Evolutionary conservation across 257 asterid species (phyloP).

Genomic region (Primulina eburnea): DNA sequence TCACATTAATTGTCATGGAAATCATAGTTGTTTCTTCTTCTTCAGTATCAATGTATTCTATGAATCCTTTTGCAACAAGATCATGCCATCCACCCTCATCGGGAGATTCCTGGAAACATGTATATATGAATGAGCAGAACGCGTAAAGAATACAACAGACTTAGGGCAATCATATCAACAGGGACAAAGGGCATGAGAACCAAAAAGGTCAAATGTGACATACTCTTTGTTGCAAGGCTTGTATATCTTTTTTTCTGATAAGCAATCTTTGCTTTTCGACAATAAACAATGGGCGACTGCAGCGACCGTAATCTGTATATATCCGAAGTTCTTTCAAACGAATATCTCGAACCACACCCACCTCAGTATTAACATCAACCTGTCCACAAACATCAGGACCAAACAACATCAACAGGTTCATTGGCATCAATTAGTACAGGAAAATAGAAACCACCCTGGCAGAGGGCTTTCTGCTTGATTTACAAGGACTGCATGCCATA

Average conservation of each 20-base stretch:
- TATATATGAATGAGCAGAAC: conserved; percentile 12
- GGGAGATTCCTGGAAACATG: conserved; percentile 64
- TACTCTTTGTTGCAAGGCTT: conserved; percentile 87
- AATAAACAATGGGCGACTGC: conserved; percentile 97
- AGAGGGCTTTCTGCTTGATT: conserved; percentile 1
- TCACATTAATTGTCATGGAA: conserved; percentile 91
- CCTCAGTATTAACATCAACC: conserved; percentile 99
- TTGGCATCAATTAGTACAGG: background rate
- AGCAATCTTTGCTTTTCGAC: conserved; percentile 93
- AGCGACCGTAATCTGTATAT: conserved; percentile 96
- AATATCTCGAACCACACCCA: conserved; percentile 94
- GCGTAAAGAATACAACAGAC: conserved; percentile 7
- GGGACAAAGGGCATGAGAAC: background rate
- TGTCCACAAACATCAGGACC: conserved; percentile 33
- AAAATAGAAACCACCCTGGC: conserved; percentile 2
- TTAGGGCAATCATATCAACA: background rate
- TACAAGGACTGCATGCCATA: conserved; percentile 3
- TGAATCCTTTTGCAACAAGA: conserved; percentile 79
- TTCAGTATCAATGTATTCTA: conserved; percentile 90
- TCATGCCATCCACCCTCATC: conserved; percentile 97
- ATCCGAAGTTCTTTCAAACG: conserved; percentile 84
- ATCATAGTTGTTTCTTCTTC: conserved; percentile 99
- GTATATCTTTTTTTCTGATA: conserved; percentile 78
- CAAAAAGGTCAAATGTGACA: conserved; percentile 19
- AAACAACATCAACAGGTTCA: conserved; percentile 13